Evolutionary conservation across 1,284 basidiomycete genomes (phyloP).

Genomic region (Cutaneotrichosporon sp.): DNA sequence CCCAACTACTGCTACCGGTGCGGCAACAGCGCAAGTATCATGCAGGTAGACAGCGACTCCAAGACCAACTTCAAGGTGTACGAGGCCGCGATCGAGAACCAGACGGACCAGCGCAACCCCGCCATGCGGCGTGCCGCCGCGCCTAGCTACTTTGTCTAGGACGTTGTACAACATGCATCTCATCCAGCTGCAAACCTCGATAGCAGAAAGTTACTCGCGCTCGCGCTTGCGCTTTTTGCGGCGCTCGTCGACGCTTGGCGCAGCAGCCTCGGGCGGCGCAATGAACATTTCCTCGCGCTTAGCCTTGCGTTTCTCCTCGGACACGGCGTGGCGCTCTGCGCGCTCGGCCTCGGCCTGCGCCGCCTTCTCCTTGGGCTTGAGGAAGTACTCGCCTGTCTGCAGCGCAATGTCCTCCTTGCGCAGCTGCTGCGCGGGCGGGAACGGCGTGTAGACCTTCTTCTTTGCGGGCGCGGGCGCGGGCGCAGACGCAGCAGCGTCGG

Average conservation of each 20-base stretch:
- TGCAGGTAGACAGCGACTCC: conserved; percentile 58
- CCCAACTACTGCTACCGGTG: conserved; percentile 92
- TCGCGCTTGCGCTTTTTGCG: conserved; percentile 54
- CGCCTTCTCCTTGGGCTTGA: conserved; percentile 62
- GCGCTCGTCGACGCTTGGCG: conserved; percentile 68
- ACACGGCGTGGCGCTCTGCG: conserved; percentile 64
- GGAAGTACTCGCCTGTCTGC: conserved; percentile 96
- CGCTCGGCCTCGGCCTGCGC: conserved; percentile 37
- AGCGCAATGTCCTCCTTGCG: conserved; percentile 94
- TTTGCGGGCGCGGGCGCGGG: conserved; percentile 46
- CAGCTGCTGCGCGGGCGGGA: conserved; percentile 90
- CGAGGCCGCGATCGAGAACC: conserved; percentile 77
- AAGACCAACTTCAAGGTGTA: conserved; percentile 68
- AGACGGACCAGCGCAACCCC: conserved; percentile 57
- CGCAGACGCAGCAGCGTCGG: conserved; percentile 1
- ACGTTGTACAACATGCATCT: conserved; percentile 23
- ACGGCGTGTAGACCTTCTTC: conserved; percentile 98
- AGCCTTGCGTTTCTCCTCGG: conserved; percentile 61
- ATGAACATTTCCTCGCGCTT: conserved; percentile 78
- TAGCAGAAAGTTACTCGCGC: conserved; percentile 17
- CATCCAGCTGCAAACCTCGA: neutral
- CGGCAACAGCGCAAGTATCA: conserved; percentile 73
- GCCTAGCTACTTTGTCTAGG: conserved; percentile 22
- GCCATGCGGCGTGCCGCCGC: conserved; percentile 37
- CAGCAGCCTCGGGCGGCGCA: conserved; percentile 68